Percentiles rank a stretch among this genome's conserved stretches.
phyloP scores from a whole-genome alignment of 2,329 filamentous ascomycete species.

The Aspergillus fijiensis region DNA sequence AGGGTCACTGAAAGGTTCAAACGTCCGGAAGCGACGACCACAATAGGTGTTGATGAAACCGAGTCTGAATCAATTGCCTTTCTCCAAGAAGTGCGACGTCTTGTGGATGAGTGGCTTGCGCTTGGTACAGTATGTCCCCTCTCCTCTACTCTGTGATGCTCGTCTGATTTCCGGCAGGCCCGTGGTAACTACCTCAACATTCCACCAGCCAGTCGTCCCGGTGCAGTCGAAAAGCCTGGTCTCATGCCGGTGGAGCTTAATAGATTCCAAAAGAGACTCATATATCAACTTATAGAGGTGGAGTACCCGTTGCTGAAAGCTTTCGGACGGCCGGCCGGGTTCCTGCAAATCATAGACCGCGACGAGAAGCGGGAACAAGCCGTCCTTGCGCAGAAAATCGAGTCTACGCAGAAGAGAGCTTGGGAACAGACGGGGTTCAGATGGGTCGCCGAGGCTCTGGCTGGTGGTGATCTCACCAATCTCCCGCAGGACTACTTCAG shows the following conservation, averaged over 20 bases:
- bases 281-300: conserved; percentile 65
- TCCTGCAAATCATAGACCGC: conserved; percentile 43
- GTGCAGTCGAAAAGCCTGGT: conserved; percentile 16
- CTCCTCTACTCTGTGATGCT: not conserved
- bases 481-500: conserved; percentile 36
- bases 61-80: conserved; percentile 56
- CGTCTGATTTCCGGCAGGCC: conserved; percentile 17
- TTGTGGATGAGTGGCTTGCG: conserved; percentile 50
- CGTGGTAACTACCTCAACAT: conserved; percentile 48
- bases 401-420: conserved; percentile 28
- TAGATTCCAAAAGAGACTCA: conserved; percentile 62
- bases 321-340: conserved; percentile 33
- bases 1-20: conserved; percentile 46
- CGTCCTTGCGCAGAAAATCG: conserved; percentile 30
- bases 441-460: conserved; percentile 49
- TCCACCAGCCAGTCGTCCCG: conserved; percentile 30
- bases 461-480: conserved; percentile 42
- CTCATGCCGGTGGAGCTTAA: conserved; percentile 43
- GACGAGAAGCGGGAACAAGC: conserved; percentile 38
- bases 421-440: conserved; percentile 43
- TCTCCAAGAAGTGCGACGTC: conserved; percentile 46
- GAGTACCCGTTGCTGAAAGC: conserved; percentile 53
- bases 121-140: conserved; percentile 22
- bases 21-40: conserved; percentile 28
- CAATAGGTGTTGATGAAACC: conserved; percentile 53